Base-by-base conservation (phyloP, 1,139 yeast genomes). In the Diutina neorugosa region DNA sequence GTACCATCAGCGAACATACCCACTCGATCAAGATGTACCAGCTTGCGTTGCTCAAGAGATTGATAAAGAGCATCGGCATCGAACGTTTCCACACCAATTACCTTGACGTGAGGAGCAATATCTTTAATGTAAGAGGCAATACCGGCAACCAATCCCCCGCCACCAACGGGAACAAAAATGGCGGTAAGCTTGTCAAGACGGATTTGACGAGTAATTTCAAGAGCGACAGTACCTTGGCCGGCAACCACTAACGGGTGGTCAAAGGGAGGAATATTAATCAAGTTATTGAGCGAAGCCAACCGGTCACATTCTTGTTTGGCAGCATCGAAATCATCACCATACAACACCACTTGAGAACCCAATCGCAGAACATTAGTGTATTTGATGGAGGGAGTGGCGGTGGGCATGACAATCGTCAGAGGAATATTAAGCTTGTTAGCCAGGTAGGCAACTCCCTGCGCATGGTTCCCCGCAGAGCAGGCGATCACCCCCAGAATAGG, bases 1-100 rank as follows among this genome's bases (percentile, higher is more conserved):
- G 99, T 90, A 63, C 98, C 99, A 67, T 93, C 99, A n/a, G 98
- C 98, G 69, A 93, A 93, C n/a, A 86, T 74, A n/a, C 99, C 99
- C 9, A 91, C 98, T 31, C 77, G 74, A 40, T 75, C 70, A 55
- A 94, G 74, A 2, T 73, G 65, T 14, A 79, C 80, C 59, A 84
- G 78, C 53, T 80, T 69, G 37, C 81, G 77, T 19, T 69, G 63
- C 55, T 80, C 64, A 57, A 89, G 69, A n/a, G 96, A 86, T 60
- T 82, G 85, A 62, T 82, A 76, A 71, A 93, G 76, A 16, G 96
- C 96, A 65, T 91, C 91, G 1, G 98, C 97, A 67, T 93, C 99
- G 64, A 75, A 82, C 1, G 98, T 91, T 66, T 94, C 98, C 21
- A 94, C 98, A 57, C 96, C 99, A 60, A 94, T 86, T 62, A 93